Base-by-base conservation (phyloP, 2,329 filamentous ascomycete genomes). In the Lachnellula suecica region DNA sequence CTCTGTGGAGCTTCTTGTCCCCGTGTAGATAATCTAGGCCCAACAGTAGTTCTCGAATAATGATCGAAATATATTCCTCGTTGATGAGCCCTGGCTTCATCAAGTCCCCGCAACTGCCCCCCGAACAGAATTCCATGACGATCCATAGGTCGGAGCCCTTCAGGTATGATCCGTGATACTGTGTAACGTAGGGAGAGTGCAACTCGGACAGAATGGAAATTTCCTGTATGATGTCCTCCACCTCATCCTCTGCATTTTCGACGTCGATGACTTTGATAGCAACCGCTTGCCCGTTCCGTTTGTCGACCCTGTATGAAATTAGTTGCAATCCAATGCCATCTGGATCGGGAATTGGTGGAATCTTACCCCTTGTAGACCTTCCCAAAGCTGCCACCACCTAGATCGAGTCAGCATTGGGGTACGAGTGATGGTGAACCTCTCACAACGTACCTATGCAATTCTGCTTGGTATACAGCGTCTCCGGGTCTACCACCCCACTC, bases 211-310 rank as follows among this genome's bases (percentile, higher is more conserved):
- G 80, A 64, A 99, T 97, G 61, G 93, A 91, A 63, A 99, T 97
- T 74, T 99, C 94, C 70, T 96, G 91, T 70, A 97, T 97, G 65
- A 99, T 99, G 73, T 99, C 94, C 75, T 97, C 94, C 63, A 99
- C 93, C 74, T 99, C 94, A 71, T 99, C 94, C 73, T 99, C 94
- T 66, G 94, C 94, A 74, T 94, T 97, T 73, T 99, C 94, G 61
- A 99, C 94, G 67, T 99, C 94, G 70, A 99, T 97, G 65, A 99
- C 81, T 73, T 99, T 99, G 77, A 99, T 99, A 24, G 94, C 94
- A 46, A 99, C 94, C 11, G 93, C 87, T 67, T 96, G 88, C 34
- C 94, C 94, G 17, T 88, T 96, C 47, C 90, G 85, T 68, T 94
- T 96, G 74, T 97, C 93, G 60, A 97, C 90, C 53, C 89, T 94